These are phyloP conservation scores for Dothistroma pini DNA, from an alignment of 2,329 filamentous ascomycete genomes.

Conservation along the genomic window DNA sequence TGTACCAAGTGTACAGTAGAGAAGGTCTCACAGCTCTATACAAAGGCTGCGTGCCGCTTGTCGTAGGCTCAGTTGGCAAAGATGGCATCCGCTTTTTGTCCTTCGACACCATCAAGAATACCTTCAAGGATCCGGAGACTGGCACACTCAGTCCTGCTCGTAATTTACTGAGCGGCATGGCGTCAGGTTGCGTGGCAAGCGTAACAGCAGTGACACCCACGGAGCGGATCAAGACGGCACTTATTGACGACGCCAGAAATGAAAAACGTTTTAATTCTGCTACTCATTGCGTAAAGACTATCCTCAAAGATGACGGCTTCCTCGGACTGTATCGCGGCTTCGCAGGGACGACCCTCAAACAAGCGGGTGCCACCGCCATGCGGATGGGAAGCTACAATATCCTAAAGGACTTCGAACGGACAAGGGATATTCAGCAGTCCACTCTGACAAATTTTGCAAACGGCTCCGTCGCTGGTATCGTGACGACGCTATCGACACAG, in stretches of 20 bases:
- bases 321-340: constrained; percentile 56
- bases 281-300: constrained; percentile 48
- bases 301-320: constrained; percentile 54
- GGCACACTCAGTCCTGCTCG: constrained; percentile 54
- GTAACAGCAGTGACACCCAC: constrained; percentile 65
- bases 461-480: constrained; percentile 57
- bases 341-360: constrained; percentile 59
- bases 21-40: constrained; percentile 60
- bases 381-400: constrained; percentile 62
- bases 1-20: constrained; percentile 51
- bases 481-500: constrained; percentile 59
- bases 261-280: constrained; percentile 50
- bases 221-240: constrained; percentile 64
- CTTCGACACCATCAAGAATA: constrained; percentile 62
- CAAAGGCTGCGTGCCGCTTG: constrained; percentile 59
- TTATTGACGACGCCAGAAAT: constrained; percentile 59
- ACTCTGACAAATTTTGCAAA: constrained; percentile 58
- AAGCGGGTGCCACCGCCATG: constrained; percentile 59
- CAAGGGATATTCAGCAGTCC: constrained; percentile 47
- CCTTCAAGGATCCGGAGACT: constrained; percentile 53
- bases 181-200: constrained; percentile 58
- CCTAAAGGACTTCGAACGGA: constrained; percentile 56
- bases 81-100: constrained; percentile 64
- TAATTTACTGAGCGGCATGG: constrained; percentile 63
- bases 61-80: constrained; percentile 60